Evolutionary conservation across 176 grass and related monocot genomes (phyloP), one percentile per base, ranked within the genome.

Genomic region (Oryza officinalis): DNA sequence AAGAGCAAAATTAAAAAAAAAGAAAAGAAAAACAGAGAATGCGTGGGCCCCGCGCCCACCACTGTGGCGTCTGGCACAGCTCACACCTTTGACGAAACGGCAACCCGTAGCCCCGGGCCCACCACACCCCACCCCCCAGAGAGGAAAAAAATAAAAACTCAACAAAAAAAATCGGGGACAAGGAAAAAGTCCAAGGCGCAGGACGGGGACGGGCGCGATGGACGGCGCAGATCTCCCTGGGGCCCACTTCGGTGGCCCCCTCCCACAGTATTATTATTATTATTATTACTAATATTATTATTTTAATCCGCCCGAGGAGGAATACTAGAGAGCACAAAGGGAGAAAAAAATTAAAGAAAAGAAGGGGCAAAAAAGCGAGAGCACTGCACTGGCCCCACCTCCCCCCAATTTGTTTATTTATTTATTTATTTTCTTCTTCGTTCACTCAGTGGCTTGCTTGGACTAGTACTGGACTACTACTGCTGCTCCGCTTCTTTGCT

Each of bases 61-160:
- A 67, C 69, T 33, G 88, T 30, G n/a, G 69, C 88, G 61, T 83
- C 88, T 90, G 88, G 84, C 84, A 86, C 84, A 74, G 80, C 80
- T 75, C 84, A 83, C 84, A 79, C 84, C 88, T 90, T 83, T 80
- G 88, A 90, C 84, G 88, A 87, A 87, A 75, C 88, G 75, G 79
- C 69, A 69, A 38, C 79, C 37, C 74, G 72, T 57, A 78, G 63
- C 3, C 43, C 43, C 50, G 33, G 13, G 44, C 73, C 57, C 73
- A 22, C 45, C 49, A 15, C 2, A 54, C 49, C 37, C 28, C 22
- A n/a, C 61, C 14, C 1, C 27, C 12, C 8, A 0, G 15, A 0
- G 15, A 13, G 25, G 35, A 37, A 3, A 44, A 65, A 35, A 72
- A 38, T 4, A 41, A 41, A 41, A 41, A 37, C 35, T 37, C 35